phyloP scores from a whole-genome alignment of 306 rosid species.

The Sicyos edulis region DNA sequence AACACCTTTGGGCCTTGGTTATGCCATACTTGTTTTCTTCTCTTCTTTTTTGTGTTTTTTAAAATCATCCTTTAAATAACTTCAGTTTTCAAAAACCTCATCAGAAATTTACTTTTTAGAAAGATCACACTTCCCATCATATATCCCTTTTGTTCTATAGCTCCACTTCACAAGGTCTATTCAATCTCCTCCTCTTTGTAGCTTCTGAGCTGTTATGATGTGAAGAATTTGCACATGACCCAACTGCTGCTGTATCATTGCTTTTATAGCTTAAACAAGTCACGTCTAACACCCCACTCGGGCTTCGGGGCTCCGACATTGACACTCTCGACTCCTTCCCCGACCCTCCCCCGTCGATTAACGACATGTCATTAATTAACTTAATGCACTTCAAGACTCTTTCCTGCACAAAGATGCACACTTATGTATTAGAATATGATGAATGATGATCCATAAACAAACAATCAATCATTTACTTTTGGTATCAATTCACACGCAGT shows the following conservation, averaged over 20 bases:
- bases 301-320: slow-evolving; percentile 58
- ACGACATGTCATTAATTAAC: slow-evolving; percentile 38
- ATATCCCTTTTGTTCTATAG: slow-evolving; percentile 8
- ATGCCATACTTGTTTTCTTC: neutral
- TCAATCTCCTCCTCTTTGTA: slow-evolving; percentile 82
- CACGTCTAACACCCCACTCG: slow-evolving; percentile 75
- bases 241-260: slow-evolving; percentile 39
- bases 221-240: slow-evolving; percentile 61
- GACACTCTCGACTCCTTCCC: slow-evolving; percentile 32
- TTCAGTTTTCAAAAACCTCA: slow-evolving; percentile 28
- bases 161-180: slow-evolving; percentile 59
- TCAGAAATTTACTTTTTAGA: slow-evolving; percentile 25
- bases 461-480: neutral
- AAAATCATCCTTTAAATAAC: slow-evolving; percentile 17
- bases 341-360: slow-evolving; percentile 24
- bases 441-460: neutral
- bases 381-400: slow-evolving; percentile 55
- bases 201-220: slow-evolving; percentile 46
- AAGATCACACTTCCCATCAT: slow-evolving; percentile 29
- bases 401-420: slow-evolving; percentile 47
- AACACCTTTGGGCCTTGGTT: neutral
- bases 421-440: slow-evolving; percentile 4
- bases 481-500: too few relatives aligned
- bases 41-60: neutral
- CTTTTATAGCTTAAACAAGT: slow-evolving; percentile 75